Base-by-base conservation (phyloP, 2,329 filamentous ascomycete species). In the Shiraia bambusicola region DNA sequence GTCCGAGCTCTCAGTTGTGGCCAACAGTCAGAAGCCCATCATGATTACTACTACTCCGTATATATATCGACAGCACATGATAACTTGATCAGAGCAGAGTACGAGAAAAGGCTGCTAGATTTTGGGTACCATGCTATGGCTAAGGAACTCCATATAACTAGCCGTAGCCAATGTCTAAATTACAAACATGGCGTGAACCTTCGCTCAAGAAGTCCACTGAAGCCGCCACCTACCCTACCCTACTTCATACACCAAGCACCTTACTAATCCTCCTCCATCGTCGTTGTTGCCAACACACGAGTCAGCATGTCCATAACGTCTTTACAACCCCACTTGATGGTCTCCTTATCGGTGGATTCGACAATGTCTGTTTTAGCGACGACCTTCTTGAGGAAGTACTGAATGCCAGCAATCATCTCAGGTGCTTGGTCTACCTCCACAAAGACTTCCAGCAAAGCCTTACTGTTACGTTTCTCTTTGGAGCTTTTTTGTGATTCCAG, bases 351-450 rank as follows among this genome's bases (percentile, higher is more conserved):
- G 33, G 70, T 69, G 44, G 72, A 73, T 25, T 69, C 69, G 4
- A 68, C 68, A 22, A 74, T 63, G 3, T 81, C 79, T 1, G 84
- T 86, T 63, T 83, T 86, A 4, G 79, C 75, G 12, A 96, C 77
- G 31, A 86, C 79, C 64, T 86, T 90, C 59, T 82, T 81, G 37
- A 97, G 61, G 61, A 95, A 93, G 67, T 85, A 94, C 47, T 87
- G 83, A 51, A 96, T 61, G 0, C 88, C 87, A 41, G 81, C 81
- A 4, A 84, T 81, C 48, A 96, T 78, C 42, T 84, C 80, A 0
- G 83, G 81, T 2, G 81, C 76, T 25, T 82, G 80, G 43, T 80
- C 79, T 1, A 81, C 79, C 9, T 79, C 79, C 13, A 78, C 71
- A 63, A 95, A 88, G 1, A 89, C 71, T 34, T 82, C 82, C 49